Conservation (phyloP, 345 rosid species). For the Limnanthes douglasii region DNA sequence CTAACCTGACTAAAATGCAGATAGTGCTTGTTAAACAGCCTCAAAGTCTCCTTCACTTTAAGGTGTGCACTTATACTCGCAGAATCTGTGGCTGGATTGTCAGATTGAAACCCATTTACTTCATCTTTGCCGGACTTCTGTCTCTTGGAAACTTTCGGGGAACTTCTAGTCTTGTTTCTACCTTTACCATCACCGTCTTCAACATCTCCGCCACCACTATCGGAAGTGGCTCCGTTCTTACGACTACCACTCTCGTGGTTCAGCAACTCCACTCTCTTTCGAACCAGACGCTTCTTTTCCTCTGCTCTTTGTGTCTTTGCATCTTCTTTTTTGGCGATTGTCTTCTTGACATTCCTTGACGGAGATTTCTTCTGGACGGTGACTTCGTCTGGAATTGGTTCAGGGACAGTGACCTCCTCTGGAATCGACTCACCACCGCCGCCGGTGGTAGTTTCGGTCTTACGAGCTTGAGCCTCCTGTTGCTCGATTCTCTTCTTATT, state of each 20-base stretch:
- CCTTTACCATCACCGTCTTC: background rate
- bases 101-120: conserved; percentile 4
- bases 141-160: background rate
- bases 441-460: conserved; percentile 4
- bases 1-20: conserved; percentile 71
- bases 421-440: conserved; percentile 5
- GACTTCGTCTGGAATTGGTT: too few relatives aligned
- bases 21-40: conserved; percentile 74
- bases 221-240: conserved; percentile 2
- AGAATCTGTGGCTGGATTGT: background rate
- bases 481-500: conserved; percentile 24
- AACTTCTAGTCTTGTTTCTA: too few relatives aligned
- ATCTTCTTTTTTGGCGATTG: too few relatives aligned
- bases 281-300: conserved; percentile 32
- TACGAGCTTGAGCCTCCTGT: background rate
- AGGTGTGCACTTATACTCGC: conserved; percentile 33
- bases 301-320: conserved; percentile 14
- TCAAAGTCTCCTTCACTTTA: conserved; percentile 48
- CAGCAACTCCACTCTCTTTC: conserved; percentile 22
- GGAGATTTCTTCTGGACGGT: too few relatives aligned
- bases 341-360: too few relatives aligned
- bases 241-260: conserved; percentile 6
- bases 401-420: too few relatives aligned
- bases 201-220: conserved; percentile 4
- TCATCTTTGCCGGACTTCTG: conserved; percentile 1